phyloP scores from a whole-genome alignment of 805 yeast genomes.

The Metschnikowia anglica region DNA sequence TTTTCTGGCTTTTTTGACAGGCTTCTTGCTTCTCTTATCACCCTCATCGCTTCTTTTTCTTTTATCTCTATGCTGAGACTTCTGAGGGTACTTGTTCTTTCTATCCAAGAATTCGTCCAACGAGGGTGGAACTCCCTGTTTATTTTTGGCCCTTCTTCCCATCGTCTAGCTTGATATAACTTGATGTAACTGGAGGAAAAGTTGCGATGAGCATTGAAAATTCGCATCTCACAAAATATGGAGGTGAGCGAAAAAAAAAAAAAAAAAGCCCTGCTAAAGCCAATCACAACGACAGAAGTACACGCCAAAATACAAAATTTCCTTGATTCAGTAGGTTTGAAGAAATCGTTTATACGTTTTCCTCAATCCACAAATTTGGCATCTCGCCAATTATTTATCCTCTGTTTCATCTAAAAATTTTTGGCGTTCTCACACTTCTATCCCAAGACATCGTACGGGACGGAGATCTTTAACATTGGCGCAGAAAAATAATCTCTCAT shows the following conservation, averaged over 20 bases:
- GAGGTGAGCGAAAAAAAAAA: conserved; percentile 13
- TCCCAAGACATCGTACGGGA: no score
- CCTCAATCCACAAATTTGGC: background rate
- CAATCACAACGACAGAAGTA: background rate
- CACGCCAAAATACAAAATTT: background rate
- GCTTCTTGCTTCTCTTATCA: conserved; percentile 22
- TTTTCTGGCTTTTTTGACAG: conserved; percentile 18
- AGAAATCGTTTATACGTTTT: no score
- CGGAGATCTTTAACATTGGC: no score
- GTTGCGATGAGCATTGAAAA: conserved; percentile 23
- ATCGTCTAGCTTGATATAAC: conserved; percentile 33
- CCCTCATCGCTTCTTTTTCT: conserved; percentile 24
- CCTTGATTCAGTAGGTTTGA: background rate
- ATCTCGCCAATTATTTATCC: no score
- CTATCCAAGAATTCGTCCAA: conserved; percentile 67
- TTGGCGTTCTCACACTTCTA: no score
- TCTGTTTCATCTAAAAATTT: no score
- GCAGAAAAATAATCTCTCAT: no score
- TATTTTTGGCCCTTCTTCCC: conserved; percentile 93
- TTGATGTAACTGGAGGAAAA: conserved; percentile 12
- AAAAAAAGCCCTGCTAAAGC: conserved; percentile 1
- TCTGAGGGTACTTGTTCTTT: conserved; percentile 37
- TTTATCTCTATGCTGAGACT: conserved; percentile 32
- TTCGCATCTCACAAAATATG: conserved; percentile 13
- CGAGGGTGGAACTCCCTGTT: conserved; percentile 90